Evolutionary conservation across 257 asterid genomes (phyloP).

Genomic region (Striga asiatica): DNA sequence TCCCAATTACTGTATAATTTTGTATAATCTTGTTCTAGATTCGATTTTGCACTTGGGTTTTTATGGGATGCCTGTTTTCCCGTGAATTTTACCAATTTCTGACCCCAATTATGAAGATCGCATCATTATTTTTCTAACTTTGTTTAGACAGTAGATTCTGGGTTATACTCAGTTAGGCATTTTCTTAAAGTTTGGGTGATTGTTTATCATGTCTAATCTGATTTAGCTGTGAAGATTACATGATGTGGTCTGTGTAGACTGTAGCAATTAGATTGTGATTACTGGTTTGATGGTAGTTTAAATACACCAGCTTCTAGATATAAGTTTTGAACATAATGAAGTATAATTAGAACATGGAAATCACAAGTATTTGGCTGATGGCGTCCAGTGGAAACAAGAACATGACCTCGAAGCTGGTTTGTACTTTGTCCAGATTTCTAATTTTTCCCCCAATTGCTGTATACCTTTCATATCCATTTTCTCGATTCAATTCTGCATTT

Average conservation of each 20-base stretch:
- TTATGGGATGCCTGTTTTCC: conserved; percentile 6
- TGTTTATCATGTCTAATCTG: not conserved
- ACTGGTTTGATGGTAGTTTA: too few species aligned
- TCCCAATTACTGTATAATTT: not conserved
- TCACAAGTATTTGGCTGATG: too few species aligned
- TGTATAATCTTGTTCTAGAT: not conserved
- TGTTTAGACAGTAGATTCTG: conserved; percentile 6
- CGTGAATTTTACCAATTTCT: too few species aligned
- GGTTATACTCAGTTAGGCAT: not conserved
- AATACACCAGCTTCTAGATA: too few species aligned
- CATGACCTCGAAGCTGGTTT: too few species aligned
- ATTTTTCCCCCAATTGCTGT: not conserved
- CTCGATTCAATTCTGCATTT: too few species aligned
- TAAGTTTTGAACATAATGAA: too few species aligned
- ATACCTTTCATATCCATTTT: too few species aligned
- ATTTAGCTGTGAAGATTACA: not conserved
- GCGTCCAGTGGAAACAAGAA: too few species aligned
- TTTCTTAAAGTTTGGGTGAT: conserved; percentile 2
- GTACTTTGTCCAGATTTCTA: too few species aligned
- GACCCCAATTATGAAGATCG: conserved; percentile 4
- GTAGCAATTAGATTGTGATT: conserved; percentile 3
- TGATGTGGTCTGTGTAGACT: not conserved
- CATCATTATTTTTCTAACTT: not conserved
- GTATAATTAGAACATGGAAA: too few species aligned
- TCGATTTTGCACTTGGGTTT: not conserved